These are phyloP conservation scores for Alternaria dauci DNA, from an alignment of 2,329 filamentous ascomycete genomes.

Conservation along the genomic window DNA sequence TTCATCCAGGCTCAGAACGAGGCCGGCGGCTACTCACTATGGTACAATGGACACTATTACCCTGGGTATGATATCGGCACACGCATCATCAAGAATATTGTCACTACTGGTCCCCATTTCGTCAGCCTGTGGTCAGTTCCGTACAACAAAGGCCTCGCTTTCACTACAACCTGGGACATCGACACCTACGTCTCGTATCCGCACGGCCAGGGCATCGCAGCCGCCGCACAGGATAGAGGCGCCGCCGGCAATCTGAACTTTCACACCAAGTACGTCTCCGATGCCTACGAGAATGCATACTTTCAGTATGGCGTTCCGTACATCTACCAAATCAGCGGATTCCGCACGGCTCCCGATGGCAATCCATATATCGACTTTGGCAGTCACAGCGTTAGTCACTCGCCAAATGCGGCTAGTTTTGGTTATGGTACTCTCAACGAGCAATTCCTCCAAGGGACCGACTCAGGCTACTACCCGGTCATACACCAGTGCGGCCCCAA, in stretches of 20 bases:
- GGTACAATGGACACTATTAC: constrained; percentile 17
- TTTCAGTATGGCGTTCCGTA: constrained; percentile 17
- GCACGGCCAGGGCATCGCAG: constrained; percentile 16
- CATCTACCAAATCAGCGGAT: constrained; percentile 16
- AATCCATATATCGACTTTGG: constrained; percentile 17
- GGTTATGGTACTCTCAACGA: constrained; percentile 10
- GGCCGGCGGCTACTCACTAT: constrained; percentile 11
- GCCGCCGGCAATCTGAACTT: constrained; percentile 16
- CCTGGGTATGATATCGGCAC: constrained; percentile 18
- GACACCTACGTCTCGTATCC: constrained; percentile 19
- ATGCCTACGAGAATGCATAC: constrained; percentile 17
- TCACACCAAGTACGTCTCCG: constrained; percentile 17
- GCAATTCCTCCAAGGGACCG: constrained; percentile 5
- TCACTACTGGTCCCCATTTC: constrained; percentile 10
- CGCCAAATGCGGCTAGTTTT: constrained; percentile 13
- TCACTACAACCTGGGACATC: constrained; percentile 18
- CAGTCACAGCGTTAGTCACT: constrained; percentile 17
- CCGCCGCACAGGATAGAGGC: constrained; percentile 15
- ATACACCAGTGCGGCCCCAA: constrained; percentile 16
- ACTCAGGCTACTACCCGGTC: constrained; percentile 2
- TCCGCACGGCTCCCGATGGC: constrained; percentile 11
- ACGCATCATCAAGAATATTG: constrained; percentile 17
- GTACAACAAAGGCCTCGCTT: constrained; percentile 17
- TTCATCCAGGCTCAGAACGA: constrained; percentile 10
- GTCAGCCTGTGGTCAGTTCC: constrained; percentile 17